phyloP scores from a whole-genome alignment of 73 alveolate genomes.

The Symbiodinium natans region DNA sequence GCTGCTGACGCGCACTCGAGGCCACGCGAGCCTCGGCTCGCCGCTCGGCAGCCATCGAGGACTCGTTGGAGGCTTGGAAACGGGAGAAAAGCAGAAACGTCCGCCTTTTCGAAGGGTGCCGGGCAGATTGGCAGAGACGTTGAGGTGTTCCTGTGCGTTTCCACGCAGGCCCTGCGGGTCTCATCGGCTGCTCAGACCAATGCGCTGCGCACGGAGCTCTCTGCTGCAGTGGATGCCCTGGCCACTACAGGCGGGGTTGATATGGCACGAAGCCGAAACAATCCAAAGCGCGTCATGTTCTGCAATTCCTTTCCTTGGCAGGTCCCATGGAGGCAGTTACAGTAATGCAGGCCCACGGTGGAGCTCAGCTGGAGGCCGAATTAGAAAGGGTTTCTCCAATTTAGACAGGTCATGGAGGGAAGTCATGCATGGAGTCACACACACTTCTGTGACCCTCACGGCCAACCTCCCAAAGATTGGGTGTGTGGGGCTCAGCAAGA shows the following conservation, averaged over 20 bases:
- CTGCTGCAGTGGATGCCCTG: conserved; percentile 36
- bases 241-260: neutral
- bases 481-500: neutral
- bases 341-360: conserved; percentile 56
- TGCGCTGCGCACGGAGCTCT: conserved; percentile 40
- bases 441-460: too few species aligned
- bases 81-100: neutral
- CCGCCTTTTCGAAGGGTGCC: too few species aligned
- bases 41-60: conserved; percentile 43
- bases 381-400: too few species aligned
- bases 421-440: too few species aligned
- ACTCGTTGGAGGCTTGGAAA: conserved; percentile 28
- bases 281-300: too few species aligned
- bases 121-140: neutral
- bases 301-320: neutral
- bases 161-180: conserved; percentile 15
- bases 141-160: neutral
- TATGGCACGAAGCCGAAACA: neutral
- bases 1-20: too few species aligned
- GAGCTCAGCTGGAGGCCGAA: conserved; percentile 63
- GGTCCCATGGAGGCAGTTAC: conserved; percentile 64
- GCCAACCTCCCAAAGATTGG: neutral
- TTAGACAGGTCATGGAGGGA: too few species aligned
- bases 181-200: conserved; percentile 23
- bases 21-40: conserved; percentile 60